These are phyloP conservation scores for Escallonia rubra DNA, from an alignment of 129 eudicot genomes.

Conservation along the genomic window DNA sequence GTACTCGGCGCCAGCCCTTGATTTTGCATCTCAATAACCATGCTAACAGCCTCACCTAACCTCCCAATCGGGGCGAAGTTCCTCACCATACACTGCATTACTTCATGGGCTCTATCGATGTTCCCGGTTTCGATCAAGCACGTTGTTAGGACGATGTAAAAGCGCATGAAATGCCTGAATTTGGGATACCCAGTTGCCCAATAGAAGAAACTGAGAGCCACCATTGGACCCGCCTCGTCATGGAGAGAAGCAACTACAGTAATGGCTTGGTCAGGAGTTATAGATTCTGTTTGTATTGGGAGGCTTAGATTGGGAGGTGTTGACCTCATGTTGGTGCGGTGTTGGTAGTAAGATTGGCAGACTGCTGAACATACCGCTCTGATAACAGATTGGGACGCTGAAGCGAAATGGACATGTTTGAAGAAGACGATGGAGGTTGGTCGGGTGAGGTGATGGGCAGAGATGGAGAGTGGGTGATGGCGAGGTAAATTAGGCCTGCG, in stretches of 20 bases:
- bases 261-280: slow-evolving; percentile 68
- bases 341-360: slow-evolving; percentile 63
- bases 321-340: slow-evolving; percentile 45
- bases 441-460: slow-evolving; percentile 13
- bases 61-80: slow-evolving; percentile 66
- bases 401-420: slow-evolving; percentile 18
- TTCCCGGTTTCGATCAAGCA: slow-evolving; percentile 67
- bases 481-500: not conserved
- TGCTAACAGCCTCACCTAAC: slow-evolving; percentile 73
- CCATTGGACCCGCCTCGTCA: slow-evolving; percentile 88
- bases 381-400: slow-evolving; percentile 47
- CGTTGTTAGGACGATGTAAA: slow-evolving; percentile 59
- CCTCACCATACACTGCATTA: slow-evolving; percentile 67
- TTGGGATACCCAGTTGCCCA: slow-evolving; percentile 59
- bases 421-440: not conserved
- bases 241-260: slow-evolving; percentile 75
- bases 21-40: slow-evolving; percentile 72
- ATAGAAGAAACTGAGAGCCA: slow-evolving; percentile 78
- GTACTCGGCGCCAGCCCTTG: slow-evolving; percentile 65
- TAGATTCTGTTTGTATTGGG: slow-evolving; percentile 32
- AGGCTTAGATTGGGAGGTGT: slow-evolving; percentile 48
- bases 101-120: slow-evolving; percentile 67
- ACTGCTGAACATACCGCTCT: slow-evolving; percentile 58
- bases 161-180: slow-evolving; percentile 62
- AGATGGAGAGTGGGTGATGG: not conserved